Base-by-base conservation (phyloP, 768 basidiomycete species). In the Amanita pseudoporphyria region DNA sequence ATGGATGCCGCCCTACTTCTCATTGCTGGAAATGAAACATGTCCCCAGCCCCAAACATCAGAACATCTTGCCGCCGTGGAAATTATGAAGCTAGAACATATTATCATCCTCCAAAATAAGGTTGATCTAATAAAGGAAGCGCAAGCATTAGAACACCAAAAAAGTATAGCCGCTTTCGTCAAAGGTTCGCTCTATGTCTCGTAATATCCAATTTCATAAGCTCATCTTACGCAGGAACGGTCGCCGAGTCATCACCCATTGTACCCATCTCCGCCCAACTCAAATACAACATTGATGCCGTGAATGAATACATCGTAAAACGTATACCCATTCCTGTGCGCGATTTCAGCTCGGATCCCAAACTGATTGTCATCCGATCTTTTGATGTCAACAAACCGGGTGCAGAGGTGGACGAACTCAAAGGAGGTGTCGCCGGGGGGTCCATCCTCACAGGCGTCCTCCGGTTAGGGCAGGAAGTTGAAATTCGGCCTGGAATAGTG, bases 61-160 rank as follows among this genome's bases (percentile, higher is more conserved):
- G 96, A 99, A 68, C 96, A 99, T 76, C 72, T 99, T 49, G 96
- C 96, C 26, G 96, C 96, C n/a, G n/a, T n/a, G n/a, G n/a, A n/a
- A n/a, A n/a, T n/a, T n/a, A n/a, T n/a, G n/a, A n/a, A n/a, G n/a
- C n/a, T n/a, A n/a, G n/a, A n/a, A n/a, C n/a, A n/a, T n/a, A n/a
- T n/a, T n/a, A n/a, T n/a, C n/a, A n/a, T n/a, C n/a, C n/a, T n/a
- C n/a, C n/a, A n/a, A n/a, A n/a, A n/a, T n/a, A n/a, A n/a, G n/a
- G n/a, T n/a, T 57, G 96, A 98, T 72, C 66, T 99, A 56, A 97
- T 99, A 64, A 90, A 96, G 65, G 93, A 97, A 65, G 73, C 82
- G 24, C 90, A 93, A 57, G 95, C 95, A 5, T 69, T 93, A 45
- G 95, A 97, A 62, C 96, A 99, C 60, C 84, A 95, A 64, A 93